These are phyloP conservation scores for Chlorella vulgaris DNA, from an alignment of 139 green algal genomes.

Conservation along the genomic window DNA sequence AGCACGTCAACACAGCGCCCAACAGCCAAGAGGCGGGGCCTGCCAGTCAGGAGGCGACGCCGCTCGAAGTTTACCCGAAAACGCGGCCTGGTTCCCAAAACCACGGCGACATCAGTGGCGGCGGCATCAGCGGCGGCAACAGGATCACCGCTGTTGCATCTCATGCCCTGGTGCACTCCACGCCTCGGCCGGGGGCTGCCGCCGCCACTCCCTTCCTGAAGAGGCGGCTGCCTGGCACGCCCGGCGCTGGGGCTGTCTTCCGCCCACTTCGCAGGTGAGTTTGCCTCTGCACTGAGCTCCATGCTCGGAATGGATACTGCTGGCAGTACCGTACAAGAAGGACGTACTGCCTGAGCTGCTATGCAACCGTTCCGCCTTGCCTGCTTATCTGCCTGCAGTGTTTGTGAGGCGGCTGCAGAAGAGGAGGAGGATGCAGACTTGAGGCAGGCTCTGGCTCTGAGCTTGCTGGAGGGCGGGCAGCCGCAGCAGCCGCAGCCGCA, in stretches of 20 bases:
- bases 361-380: too few relatives aligned
- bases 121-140: conserved; percentile 1
- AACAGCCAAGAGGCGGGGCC: neutral
- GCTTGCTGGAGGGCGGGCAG: conserved; percentile 11
- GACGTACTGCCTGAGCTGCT: too few relatives aligned
- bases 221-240: neutral
- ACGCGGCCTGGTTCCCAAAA: too few relatives aligned
- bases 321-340: too few relatives aligned
- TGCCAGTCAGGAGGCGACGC: too few relatives aligned
- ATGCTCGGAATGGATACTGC: too few relatives aligned
- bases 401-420: neutral
- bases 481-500: neutral
- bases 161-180: neutral
- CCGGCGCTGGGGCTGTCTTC: neutral
- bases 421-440: conserved; percentile 17
- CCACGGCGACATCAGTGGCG: neutral
- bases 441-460: conserved; percentile 11
- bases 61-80: too few relatives aligned
- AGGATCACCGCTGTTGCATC: neutral
- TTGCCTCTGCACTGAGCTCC: too few relatives aligned
- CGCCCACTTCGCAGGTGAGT: too few relatives aligned
- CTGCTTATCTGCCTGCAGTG: too few relatives aligned
- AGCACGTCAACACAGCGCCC: neutral
- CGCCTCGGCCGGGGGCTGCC: neutral
- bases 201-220: neutral